Evolutionary conservation across 371 early-diverging fungal species (phyloP), one percentile per base, ranked within the genome.

Genomic region (Mortierella sp.): DNA sequence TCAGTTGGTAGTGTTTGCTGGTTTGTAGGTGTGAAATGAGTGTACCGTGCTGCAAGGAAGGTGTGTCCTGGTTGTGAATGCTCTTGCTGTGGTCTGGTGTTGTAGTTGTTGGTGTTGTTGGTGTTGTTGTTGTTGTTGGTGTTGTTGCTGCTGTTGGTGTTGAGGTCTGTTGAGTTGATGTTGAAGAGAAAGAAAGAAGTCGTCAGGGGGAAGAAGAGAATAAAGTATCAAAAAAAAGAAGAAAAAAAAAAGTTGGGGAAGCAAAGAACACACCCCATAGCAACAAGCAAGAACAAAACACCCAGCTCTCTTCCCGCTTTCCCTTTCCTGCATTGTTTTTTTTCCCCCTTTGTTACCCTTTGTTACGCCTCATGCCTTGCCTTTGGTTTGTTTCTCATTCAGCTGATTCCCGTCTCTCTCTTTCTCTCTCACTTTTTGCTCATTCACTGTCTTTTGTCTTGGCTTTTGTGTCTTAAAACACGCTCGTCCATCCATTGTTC

Each of bases 51-150:
- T 38, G 68, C 8, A 38, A 9, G 38, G 42, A 68, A 42, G 58
- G 24, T 55, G 50, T 16, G 21, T 7, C 55, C 28, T 58, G 58
- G 58, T 8, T 2, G 58, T 26, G 58, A 13, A 50, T 50, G 50
- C 11, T 50, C 16, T 9, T 50, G 13, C 50, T 16, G 42, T 38
- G 3, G 58, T 13, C 26, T 10, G 58, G 11, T 13, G 26, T 26
- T 57, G 58, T 38, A 38, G 31, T 31, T 31, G 38, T 38, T 52
- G 34, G n/a, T 7, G n/a, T 16, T 52, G 44, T 58, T 26, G 34
- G 44, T 71, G 77, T 26, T 57, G 19, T n/a, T n/a, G n/a, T n/a
- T n/a, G 14, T 28, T 65, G 65, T n/a, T n/a, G n/a, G n/a, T n/a
- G n/a, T n/a, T n/a, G 38, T 38, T 52, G 34, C 42, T 7, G n/a